A percentile compares a stretch with the other conserved stretches of the same genome.
Evolutionary conservation across 768 basidiomycete genomes (phyloP).

Genomic region (Stropharia rugosoannulata): DNA sequence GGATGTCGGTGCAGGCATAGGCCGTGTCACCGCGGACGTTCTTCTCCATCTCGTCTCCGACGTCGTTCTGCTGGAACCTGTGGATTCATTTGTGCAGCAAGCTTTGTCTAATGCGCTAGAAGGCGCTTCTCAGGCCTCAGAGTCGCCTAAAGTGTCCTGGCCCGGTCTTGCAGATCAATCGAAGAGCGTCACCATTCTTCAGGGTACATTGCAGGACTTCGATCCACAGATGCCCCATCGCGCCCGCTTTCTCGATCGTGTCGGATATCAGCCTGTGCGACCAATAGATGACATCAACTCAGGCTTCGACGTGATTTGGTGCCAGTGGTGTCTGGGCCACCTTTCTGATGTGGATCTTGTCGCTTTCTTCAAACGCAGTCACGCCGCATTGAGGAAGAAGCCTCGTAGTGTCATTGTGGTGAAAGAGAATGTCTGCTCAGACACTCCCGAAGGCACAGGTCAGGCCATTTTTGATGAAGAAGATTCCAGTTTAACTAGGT

Average conservation of each 20-base stretch:
- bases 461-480: constrained; percentile 71
- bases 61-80: constrained; percentile 90
- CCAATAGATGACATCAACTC: constrained; percentile 46
- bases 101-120: constrained; percentile 48
- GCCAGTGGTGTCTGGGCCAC: constrained; percentile 96
- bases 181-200: constrained; percentile 79
- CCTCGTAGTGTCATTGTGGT: constrained; percentile 70
- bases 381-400: constrained; percentile 49
- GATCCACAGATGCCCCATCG: constrained; percentile 60
- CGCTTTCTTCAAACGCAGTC: constrained; percentile 67
- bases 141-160: constrained; percentile 44
- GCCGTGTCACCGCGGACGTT: constrained; percentile 86
- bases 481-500: constrained; percentile 93
- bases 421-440: constrained; percentile 87
- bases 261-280: constrained; percentile 56
- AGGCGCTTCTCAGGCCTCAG: constrained; percentile 24
- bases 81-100: constrained; percentile 70
- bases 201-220: constrained; percentile 77
- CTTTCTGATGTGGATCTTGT: constrained; percentile 76
- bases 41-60: constrained; percentile 87
- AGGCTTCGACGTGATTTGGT: constrained; percentile 91
- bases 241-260: constrained; percentile 55
- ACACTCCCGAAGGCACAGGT: constrained; percentile 47
- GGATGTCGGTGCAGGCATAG: constrained; percentile 94
- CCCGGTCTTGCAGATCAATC: constrained; percentile 59